Evolutionary conservation across 306 rosid genomes (phyloP), one percentile per base, ranked within the genome.

Genomic region (Glycine latifolia): DNA sequence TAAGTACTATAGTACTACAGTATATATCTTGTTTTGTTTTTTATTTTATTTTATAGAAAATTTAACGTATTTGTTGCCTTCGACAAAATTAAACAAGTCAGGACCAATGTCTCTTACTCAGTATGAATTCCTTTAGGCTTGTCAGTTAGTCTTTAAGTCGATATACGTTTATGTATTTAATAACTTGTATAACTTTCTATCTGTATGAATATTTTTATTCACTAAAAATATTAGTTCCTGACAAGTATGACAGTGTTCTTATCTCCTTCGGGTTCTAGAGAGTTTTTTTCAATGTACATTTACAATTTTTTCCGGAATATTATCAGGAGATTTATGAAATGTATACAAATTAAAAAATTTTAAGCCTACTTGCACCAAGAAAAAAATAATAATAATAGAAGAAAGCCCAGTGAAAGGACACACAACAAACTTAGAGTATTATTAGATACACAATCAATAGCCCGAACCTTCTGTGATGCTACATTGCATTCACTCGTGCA

Each of bases 401-500:
- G 20, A 39, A 66, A 39, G 2, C 44, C 1, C 26, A 41, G 2
- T 4, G 52, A 15, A 52, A 71, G 75, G 11, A 65, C 71, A 63
- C 11, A 26, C 26, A 48, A 17, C 60, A 10, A 43, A 70, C 56
- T 69, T 17, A 0, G 39, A 8, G 53, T 4, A 10, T 46, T 46
- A 16, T 68, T 46, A 16, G 74, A 68, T 68, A 17, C 35, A 41
- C 15, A n/a, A 68, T 43, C 10, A 26, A 59, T 77, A 14, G 35
- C 20, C 35, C 17, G 63, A 77, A 31, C 10, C 61, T 77, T 62
- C 55, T 60, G 6, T 6, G 74, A 7, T 16, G 48, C 71, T n/a
- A 14, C 69, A 71, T 47, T 62, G 86, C 44, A 62, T 53, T 83
- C 75, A 83, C 86, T 52, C 73, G 31, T 53, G 62, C 83, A 83